Evolutionary conservation across 495 filamentous ascomycete genomes (phyloP).

Genomic region (Tuber calosporum): DNA sequence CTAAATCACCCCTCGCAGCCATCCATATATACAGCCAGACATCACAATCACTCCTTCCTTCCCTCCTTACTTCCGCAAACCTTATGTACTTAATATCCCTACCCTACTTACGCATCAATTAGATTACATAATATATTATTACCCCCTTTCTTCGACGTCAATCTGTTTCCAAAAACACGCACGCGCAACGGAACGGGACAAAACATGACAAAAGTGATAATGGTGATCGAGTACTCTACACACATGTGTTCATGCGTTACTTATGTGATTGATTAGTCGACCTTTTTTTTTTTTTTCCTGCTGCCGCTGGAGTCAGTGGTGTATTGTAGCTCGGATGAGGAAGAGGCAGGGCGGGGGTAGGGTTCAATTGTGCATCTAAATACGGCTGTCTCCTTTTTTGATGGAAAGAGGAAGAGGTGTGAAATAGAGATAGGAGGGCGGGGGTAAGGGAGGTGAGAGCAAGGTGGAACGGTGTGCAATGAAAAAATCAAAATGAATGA

Average conservation of each 20-base stretch:
- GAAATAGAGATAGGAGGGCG: neutral
- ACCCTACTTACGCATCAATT: neutral
- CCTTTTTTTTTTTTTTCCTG: neutral
- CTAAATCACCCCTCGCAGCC: neutral
- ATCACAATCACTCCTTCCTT: neutral
- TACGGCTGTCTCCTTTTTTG: neutral
- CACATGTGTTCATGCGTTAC: neutral
- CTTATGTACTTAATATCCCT: neutral
- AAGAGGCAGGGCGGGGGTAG: neutral
- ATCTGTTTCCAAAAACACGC: neutral
- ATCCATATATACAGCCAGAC: neutral
- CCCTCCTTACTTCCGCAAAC: neutral
- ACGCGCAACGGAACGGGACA: neutral
- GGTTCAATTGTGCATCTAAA: neutral
- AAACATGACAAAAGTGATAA: neutral
- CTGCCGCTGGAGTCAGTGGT: neutral
- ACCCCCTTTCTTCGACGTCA: neutral
- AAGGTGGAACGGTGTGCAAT: slow-evolving; percentile 11
- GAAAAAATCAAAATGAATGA: slow-evolving; percentile 12
- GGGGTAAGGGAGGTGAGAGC: neutral
- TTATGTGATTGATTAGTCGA: neutral
- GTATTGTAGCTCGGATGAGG: neutral
- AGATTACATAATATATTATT: neutral
- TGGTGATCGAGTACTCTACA: neutral
- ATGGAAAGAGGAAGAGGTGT: neutral